A percentile compares a stretch with the other conserved stretches of the same genome.
Evolutionary conservation across 2,329 filamentous ascomycete genomes (phyloP).

Genomic region (Sarocladiaceae sp.): DNA sequence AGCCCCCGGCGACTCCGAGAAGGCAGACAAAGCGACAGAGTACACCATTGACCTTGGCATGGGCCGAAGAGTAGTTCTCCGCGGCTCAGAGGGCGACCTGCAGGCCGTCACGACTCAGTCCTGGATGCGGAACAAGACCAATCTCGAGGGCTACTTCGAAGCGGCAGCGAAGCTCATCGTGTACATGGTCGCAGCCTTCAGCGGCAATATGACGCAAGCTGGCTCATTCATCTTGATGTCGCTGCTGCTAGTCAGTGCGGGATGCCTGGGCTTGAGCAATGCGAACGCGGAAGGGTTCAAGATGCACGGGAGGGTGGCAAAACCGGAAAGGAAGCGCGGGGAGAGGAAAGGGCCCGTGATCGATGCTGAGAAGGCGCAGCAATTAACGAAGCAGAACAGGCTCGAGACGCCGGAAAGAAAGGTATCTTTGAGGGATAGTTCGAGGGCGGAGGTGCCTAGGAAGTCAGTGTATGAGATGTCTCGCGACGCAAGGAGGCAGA

Average conservation of each 20-base stretch:
- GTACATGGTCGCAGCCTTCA: slow-evolving; percentile 49
- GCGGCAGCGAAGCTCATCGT: slow-evolving; percentile 50
- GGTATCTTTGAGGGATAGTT: neutral
- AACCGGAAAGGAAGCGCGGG: slow-evolving; percentile 17
- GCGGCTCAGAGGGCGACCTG: slow-evolving; percentile 48
- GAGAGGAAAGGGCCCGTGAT: slow-evolving; percentile 9
- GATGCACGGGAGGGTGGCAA: slow-evolving; percentile 44
- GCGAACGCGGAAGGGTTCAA: slow-evolving; percentile 37
- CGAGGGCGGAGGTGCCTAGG: neutral
- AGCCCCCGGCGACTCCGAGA: neutral
- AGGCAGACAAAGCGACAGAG: slow-evolving; percentile 23
- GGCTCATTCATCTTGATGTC: slow-evolving; percentile 45
- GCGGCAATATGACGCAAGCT: slow-evolving; percentile 47
- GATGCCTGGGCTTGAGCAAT: slow-evolving; percentile 48
- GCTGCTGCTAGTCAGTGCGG: slow-evolving; percentile 46
- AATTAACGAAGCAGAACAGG: slow-evolving; percentile 2
- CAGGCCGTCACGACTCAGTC: slow-evolving; percentile 51
- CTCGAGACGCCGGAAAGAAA: neutral
- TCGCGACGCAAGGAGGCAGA: neutral
- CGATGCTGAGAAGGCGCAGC: neutral
- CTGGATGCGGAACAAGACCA: slow-evolving; percentile 49
- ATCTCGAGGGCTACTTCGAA: slow-evolving; percentile 44
- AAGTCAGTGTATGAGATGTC: neutral
- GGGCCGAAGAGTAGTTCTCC: slow-evolving; percentile 45
- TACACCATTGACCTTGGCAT: slow-evolving; percentile 47